Conservation (phyloP, 2,329 filamentous ascomycete genomes). For the Trichoderma atroviride region DNA sequence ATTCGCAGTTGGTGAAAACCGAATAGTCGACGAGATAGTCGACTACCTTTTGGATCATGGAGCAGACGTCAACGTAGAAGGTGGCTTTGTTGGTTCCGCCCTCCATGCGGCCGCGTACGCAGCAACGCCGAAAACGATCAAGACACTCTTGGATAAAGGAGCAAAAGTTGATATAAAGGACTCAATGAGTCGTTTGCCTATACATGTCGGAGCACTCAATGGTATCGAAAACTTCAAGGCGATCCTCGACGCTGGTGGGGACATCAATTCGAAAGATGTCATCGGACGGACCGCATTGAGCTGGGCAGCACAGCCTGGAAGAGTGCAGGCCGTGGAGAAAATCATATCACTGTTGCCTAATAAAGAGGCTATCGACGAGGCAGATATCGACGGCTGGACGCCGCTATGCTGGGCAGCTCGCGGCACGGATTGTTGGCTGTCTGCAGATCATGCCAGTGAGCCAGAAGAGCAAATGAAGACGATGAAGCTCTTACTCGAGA, state of each 20-base stretch:
- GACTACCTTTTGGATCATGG: conserved; percentile 31
- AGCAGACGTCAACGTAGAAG: conserved; percentile 26
- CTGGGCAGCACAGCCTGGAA: conserved; percentile 26
- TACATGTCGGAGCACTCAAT: conserved; percentile 23
- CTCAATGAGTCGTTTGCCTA: conserved; percentile 11
- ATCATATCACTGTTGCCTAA: conserved; percentile 16
- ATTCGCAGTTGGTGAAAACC: background rate
- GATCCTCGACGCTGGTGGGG: conserved; percentile 26
- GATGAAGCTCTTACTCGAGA: conserved; percentile 26
- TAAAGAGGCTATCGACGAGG: conserved; percentile 17
- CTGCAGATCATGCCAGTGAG: conserved; percentile 3
- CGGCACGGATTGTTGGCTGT: conserved; percentile 4
- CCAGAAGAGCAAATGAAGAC: conserved; percentile 22
- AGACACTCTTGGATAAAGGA: conserved; percentile 28
- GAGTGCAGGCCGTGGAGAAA: conserved; percentile 20
- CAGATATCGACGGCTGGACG: conserved; percentile 25
- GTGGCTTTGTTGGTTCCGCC: conserved; percentile 30
- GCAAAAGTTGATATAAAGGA: conserved; percentile 13
- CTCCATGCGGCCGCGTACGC: conserved; percentile 30
- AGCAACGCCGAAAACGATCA: conserved; percentile 24
- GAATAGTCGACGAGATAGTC: conserved; percentile 31
- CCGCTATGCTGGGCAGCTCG: conserved; percentile 27
- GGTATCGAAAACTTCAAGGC: conserved; percentile 23
- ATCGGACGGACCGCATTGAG: conserved; percentile 21
- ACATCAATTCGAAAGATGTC: conserved; percentile 17